Conservation (phyloP, 495 filamentous ascomycete genomes). For the Aspergillus asperescens region DNA sequence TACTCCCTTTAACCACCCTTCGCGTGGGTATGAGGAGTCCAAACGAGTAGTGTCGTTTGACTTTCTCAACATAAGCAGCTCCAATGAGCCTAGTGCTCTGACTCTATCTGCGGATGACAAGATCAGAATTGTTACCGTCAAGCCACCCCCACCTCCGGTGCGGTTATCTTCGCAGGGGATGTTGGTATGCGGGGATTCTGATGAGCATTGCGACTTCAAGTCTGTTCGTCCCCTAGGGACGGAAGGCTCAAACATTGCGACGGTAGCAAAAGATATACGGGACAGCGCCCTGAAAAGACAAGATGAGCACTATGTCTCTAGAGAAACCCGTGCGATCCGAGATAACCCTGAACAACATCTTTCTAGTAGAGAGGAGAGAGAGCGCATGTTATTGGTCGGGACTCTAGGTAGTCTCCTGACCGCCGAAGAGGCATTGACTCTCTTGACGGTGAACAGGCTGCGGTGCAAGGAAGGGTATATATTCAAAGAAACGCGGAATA, state of each 20-base stretch:
- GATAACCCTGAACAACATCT: constrained; percentile 23
- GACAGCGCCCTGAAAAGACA: constrained; percentile 23
- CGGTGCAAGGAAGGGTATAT: constrained; percentile 70
- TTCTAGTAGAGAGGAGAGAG: constrained; percentile 43
- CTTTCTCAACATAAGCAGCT: constrained; percentile 62
- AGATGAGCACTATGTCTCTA: constrained; percentile 1
- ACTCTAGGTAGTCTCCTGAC: constrained; percentile 23
- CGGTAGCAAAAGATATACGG: constrained; percentile 28
- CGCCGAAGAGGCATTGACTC: constrained; percentile 40
- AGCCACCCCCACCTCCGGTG: constrained; percentile 53
- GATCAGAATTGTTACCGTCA: constrained; percentile 57
- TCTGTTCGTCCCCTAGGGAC: constrained; percentile 30
- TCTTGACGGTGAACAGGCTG: constrained; percentile 41
- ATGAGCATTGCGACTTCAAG: constrained; percentile 27
- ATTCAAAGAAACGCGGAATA: constrained; percentile 67
- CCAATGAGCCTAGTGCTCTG: constrained; percentile 60
- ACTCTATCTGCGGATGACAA: constrained; percentile 63
- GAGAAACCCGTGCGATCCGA: constrained; percentile 9
- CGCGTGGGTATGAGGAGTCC: constrained; percentile 44
- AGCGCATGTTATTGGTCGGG: constrained; percentile 32
- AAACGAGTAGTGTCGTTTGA: constrained; percentile 81
- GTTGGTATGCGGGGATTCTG: constrained; percentile 32
- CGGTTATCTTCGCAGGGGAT: constrained; percentile 41
- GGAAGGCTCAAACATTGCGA: constrained; percentile 27
- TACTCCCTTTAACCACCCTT: constrained; percentile 39